Base-by-base conservation (phyloP, 768 basidiomycete genomes). In the Mycena polygramma region DNA sequence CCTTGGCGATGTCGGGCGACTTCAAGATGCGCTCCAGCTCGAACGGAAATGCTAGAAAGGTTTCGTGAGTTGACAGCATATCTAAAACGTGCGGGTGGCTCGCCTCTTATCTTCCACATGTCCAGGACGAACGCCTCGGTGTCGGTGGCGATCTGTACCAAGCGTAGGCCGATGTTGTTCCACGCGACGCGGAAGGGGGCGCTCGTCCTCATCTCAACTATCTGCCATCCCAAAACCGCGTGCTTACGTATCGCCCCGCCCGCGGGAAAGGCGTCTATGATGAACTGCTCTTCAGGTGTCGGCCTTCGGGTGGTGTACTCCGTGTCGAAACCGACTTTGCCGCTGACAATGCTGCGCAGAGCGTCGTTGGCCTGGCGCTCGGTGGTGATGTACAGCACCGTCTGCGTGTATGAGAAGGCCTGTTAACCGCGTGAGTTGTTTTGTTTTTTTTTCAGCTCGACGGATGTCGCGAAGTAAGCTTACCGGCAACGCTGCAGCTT, bases 291-390 rank as follows among this genome's bases (percentile, higher is more conserved):
- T 30, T 65, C 63, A 1, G 0, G 4, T 10, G 54, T 57, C 2
- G 63, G 54, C 6, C 26, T 4, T 8, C 63, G 19, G 19, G 15
- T n/a, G 0, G 36, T 26, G 17, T 48, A 65, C 15, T 65, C 63
- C 0, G 63, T 65, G 17, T 65, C 63, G 15, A 65, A 57, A 0
- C 63, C 63, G 43, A 65, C 45, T 15, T 2, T 41, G 2, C 63
- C 63, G 9, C n/a, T n/a, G 22, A 53, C 2, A 4, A 65, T 57
- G 2, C 3, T 0, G 0, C 30, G 20, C 20, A 65, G 54, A 4
- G 19, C 20, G 13, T 20, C 35, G n/a, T 65, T 57, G 30, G 46
- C 54, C 2, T 65, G n/a, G 20, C 5, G 1, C 13, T 65, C 63
- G 19, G n/a, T 46, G 0, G 43, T 45, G 9, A 53, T 35, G 24